Conservation (phyloP, 345 rosid species). For the Angophora floribunda region DNA sequence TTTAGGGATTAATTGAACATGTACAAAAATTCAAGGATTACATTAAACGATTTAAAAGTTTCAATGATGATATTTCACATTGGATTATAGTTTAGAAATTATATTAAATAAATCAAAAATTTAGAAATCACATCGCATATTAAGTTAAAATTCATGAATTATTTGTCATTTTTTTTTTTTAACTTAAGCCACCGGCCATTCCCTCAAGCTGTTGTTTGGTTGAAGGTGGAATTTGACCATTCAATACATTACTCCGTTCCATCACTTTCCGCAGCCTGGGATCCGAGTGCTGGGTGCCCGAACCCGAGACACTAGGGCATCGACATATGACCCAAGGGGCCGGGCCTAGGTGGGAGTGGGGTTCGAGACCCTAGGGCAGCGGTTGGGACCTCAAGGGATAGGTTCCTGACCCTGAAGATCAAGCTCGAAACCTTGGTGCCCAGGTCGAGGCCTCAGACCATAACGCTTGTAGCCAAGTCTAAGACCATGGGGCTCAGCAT, state of each 20-base stretch:
- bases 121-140: background rate
- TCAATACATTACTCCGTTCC: background rate
- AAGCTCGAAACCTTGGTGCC: background rate
- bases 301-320: background rate
- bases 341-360: background rate
- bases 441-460: background rate
- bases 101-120: fast-evolving
- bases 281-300: background rate
- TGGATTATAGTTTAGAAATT: too few species aligned
- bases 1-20: too few species aligned
- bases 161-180: too few species aligned
- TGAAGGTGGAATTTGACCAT: background rate
- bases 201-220: background rate
- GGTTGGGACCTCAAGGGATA: background rate
- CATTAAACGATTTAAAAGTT: too few species aligned
- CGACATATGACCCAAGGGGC: background rate
- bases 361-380: background rate
- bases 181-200: background rate
- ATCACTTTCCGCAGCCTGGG: background rate
- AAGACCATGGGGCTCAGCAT: background rate
- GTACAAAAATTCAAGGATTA: fast-evolving
- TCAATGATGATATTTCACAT: fast-evolving
- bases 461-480: background rate
- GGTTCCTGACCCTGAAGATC: background rate
- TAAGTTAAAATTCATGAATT: fast-evolving